Evolutionary conservation across 2,329 filamentous ascomycete species (phyloP).

Genomic region (Aureobasidium zeae): DNA sequence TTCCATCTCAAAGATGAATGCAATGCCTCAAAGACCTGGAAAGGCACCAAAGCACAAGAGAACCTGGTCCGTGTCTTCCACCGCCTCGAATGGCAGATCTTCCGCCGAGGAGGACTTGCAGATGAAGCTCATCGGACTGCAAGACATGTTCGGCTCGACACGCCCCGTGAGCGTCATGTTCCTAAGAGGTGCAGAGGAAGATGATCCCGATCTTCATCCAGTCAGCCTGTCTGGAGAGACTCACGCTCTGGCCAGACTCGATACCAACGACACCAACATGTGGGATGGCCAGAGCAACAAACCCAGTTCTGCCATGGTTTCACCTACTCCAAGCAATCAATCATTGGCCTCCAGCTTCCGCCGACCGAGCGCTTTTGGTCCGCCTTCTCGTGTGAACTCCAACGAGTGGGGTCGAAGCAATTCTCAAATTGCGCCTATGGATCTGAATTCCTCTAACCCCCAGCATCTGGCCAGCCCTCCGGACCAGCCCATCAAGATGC

Average conservation of each 20-base stretch:
- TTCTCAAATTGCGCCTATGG: slow-evolving; percentile 44
- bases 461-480: slow-evolving; percentile 39
- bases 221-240: slow-evolving; percentile 63
- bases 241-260: slow-evolving; percentile 48
- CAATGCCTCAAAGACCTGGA: slow-evolving; percentile 52
- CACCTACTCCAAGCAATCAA: slow-evolving; percentile 40
- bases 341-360: slow-evolving; percentile 39
- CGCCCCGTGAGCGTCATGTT: slow-evolving; percentile 69
- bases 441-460: slow-evolving; percentile 32
- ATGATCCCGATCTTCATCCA: slow-evolving; percentile 71
- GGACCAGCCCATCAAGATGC: slow-evolving; percentile 48
- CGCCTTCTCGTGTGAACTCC: slow-evolving; percentile 37
- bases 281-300: slow-evolving; percentile 45
- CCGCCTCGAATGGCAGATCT: slow-evolving; percentile 36
- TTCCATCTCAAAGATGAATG: slow-evolving; percentile 39
- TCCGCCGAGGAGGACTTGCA: slow-evolving; percentile 61
- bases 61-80: slow-evolving; percentile 89
- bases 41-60: slow-evolving; percentile 85
- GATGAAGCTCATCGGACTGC: slow-evolving; percentile 64
- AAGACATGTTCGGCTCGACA: slow-evolving; percentile 85
- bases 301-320: slow-evolving; percentile 48
- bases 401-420: slow-evolving; percentile 40
- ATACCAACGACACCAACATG: slow-evolving; percentile 37
- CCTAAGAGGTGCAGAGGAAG: slow-evolving; percentile 63
- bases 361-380: slow-evolving; percentile 35